Evolutionary conservation across 306 rosid species (phyloP).

Genomic region (Fagus sylvatica): DNA sequence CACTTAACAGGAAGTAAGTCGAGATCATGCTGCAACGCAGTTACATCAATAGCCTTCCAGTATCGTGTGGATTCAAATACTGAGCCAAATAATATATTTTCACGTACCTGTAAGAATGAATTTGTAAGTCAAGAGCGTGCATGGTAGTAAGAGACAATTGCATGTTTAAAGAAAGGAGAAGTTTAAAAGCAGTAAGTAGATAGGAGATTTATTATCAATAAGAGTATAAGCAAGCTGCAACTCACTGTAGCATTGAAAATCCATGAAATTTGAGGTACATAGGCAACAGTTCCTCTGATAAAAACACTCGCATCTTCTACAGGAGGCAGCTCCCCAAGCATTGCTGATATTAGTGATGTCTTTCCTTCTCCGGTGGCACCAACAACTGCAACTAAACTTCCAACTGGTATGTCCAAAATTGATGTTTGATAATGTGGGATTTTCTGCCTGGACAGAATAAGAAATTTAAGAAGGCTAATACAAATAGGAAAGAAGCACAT

Average conservation of each 20-base stretch:
- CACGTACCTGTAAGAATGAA: slow-evolving; percentile 60
- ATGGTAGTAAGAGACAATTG: background rate
- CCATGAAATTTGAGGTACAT: slow-evolving; percentile 98
- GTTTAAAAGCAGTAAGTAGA: background rate
- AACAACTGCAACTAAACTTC: slow-evolving; percentile 85
- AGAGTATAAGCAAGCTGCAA: slow-evolving; percentile 21
- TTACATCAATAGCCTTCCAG: slow-evolving; percentile 64
- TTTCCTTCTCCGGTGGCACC: slow-evolving; percentile 98
- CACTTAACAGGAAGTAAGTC: slow-evolving; percentile 78
- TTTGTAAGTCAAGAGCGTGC: slow-evolving; percentile 20
- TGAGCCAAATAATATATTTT: slow-evolving; percentile 84
- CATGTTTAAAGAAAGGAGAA: background rate
- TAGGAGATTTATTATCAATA: slow-evolving; percentile 2
- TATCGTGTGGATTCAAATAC: slow-evolving; percentile 58
- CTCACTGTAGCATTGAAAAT: slow-evolving; percentile 94
- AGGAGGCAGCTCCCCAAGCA: slow-evolving; percentile 80
- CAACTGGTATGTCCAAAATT: slow-evolving; percentile 70
- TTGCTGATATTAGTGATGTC: slow-evolving; percentile 80
- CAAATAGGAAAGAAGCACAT: slow-evolving; percentile 4
- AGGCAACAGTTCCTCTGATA: slow-evolving; percentile 84
- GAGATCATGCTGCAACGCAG: slow-evolving; percentile 73
- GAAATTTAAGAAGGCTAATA: background rate
- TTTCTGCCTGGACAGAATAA: slow-evolving; percentile 50
- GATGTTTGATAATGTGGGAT: slow-evolving; percentile 63
- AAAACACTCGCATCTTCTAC: slow-evolving; percentile 42